Evolutionary conservation across 345 rosid species (phyloP), one percentile per base, ranked within the genome.

Genomic region (Orychophragmus violaceus): DNA sequence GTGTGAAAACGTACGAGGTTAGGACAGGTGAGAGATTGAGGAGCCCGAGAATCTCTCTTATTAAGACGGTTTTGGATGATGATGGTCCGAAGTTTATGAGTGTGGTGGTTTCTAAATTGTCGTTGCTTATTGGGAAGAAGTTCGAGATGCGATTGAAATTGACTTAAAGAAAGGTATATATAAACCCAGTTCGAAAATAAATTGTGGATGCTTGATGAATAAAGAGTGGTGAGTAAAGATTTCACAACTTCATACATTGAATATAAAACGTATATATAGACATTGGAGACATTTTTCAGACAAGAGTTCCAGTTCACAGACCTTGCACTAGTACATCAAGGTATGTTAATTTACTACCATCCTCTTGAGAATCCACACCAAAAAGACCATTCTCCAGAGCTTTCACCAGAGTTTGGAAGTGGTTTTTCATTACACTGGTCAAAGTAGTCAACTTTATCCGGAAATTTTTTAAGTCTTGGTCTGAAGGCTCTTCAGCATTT

Each of bases 71-170:
- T 19, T 16, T 59, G 19, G 65, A 64, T 25, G 54, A 53, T 5
- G 64, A 33, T 41, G 49, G 48, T 50, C 59, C 49, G 5, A 37
- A 68, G 58, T 82, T 80, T 65, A 56, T 59, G 24, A 66, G 21
- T 5, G 70, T 77, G 46, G 84, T 80, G 59, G 75, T 75, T 7
- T 22, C 74, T 55, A 29, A 29, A 48, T 58, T 85, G 17, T 56
- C 77, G 0, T 22, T 79, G 39, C 80, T 30, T 1, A 10, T 81
- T 22, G 87, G 84, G 29, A 29, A 78, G 62, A 77, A 76, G 56
- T 85, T 88, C 60, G 58, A 76, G 60, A 70, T 83, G 69, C 66
- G 74, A 42, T 45, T 83, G 39, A 78, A 64, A 32, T 27, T 69
- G 35, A 48, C 14, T 36, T 71, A 21, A 44, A 60, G 24, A 6